Base-by-base conservation (phyloP, 2,329 filamentous ascomycete genomes). In the Boeremia exigua region DNA sequence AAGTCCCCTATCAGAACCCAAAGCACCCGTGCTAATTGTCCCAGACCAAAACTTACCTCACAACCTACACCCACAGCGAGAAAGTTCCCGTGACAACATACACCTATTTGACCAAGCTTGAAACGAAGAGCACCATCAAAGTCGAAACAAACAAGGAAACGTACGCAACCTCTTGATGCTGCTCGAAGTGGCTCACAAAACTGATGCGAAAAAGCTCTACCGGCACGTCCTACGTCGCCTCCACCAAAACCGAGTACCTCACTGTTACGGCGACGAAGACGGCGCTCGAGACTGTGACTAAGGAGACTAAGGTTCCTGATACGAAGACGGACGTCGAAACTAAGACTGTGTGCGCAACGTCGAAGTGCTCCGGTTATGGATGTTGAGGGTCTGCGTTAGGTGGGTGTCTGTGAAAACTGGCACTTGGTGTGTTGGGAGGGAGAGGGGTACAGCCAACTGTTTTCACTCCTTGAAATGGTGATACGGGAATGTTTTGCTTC, bases 281-380 rank as follows among this genome's bases (percentile, higher is more conserved):
- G 2, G 28, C 34, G 9, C 14, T 14, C 10, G 37, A 42, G 47
- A 49, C 67, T 10, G 46, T 43, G 46, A 66, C 62, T 9, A 53
- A 64, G 37, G 69, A 64, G 10, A 58, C 45, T 2, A 61, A 57
- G 14, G 54, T 61, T 11, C 63, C 66, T 0, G 61, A 48, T 32
- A 70, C 67, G 2, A 59, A 60, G 19, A 51, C 57, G 1, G 32
- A 40, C 4, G 57, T 62, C n/a, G 61, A 63, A 39, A 68, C 65
- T 1, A 63, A 59, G 45, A 60, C 58, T 0, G 40, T 56, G 10
- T 71, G 68, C 62, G 45, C 51, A 11, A 67, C 66, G 32, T 60
- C 62, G 42, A 49, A 49, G 37, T 33, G 47, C 29, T 46, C 32
- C 9, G 44, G 38, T 6, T 60, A 60, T 15, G 54, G 49, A 4